Evolutionary conservation across 495 filamentous ascomycete species (phyloP).

Genomic region (Aspergillus leporis): DNA sequence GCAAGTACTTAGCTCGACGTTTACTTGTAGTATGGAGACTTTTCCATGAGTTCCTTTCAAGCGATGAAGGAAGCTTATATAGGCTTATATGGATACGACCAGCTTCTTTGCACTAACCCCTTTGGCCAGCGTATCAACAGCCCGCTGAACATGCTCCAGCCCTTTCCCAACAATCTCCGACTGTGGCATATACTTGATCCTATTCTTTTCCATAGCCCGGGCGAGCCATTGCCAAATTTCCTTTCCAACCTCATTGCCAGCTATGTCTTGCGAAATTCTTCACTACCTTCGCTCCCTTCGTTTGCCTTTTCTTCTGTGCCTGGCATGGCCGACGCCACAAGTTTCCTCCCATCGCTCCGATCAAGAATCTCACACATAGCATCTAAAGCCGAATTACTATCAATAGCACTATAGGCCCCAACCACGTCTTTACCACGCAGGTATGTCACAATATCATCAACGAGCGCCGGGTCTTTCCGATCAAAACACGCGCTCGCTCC

Average conservation of each 20-base stretch:
- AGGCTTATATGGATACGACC: neutral
- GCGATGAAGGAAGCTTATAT: neutral
- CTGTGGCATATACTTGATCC: constrained; percentile 28
- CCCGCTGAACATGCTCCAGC: constrained; percentile 36
- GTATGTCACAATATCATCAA: constrained; percentile 22
- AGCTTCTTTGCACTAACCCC: constrained; percentile 42
- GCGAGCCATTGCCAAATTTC: constrained; percentile 38
- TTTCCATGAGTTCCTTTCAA: no score
- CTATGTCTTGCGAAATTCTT: constrained; percentile 18
- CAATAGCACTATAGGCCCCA: constrained; percentile 25
- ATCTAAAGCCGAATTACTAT: constrained; percentile 7
- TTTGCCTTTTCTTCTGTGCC: constrained; percentile 3
- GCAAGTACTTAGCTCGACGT: no score
- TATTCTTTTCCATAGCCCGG: constrained; percentile 25
- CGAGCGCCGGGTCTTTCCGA: constrained; percentile 44
- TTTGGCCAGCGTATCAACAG: constrained; percentile 28
- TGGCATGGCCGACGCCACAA: constrained; percentile 13
- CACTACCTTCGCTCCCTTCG: constrained; percentile 16
- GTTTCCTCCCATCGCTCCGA: constrained; percentile 8
- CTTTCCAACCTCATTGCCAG: constrained; percentile 27
- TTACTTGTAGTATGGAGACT: no score
- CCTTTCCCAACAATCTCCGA: constrained; percentile 35
- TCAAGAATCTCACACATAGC: constrained; percentile 16
- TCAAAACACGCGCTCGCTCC: constrained; percentile 59
- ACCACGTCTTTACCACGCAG: constrained; percentile 22